Conservation (phyloP, 192 early-diverging fungal genomes). For the Kickxella alabastrina region DNA sequence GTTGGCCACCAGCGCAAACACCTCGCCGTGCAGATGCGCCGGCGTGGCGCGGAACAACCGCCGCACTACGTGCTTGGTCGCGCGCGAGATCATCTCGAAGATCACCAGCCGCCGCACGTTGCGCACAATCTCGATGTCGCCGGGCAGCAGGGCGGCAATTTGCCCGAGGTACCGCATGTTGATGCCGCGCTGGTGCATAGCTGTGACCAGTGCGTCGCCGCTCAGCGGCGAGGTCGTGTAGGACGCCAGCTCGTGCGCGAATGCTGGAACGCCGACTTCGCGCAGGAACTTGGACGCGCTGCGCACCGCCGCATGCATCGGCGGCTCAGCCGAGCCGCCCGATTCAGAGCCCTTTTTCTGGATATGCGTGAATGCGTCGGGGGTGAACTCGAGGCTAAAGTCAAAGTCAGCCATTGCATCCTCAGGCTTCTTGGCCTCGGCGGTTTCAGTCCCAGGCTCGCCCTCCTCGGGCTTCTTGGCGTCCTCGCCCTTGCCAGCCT, state of each 20-base stretch:
- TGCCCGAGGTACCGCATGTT: conserved; percentile 95
- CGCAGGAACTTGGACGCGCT: conserved; percentile 74
- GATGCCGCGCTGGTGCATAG: conserved; percentile 91
- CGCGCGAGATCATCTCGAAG: conserved; percentile 87
- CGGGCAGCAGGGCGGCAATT: conserved; percentile 62
- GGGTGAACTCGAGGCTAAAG: conserved; percentile 55
- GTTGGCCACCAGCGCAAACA: conserved; percentile 79
- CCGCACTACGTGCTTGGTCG: conserved; percentile 80
- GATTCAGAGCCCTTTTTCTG: conserved; percentile 31
- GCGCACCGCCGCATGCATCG: conserved; percentile 65
- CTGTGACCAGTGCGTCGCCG: conserved; percentile 67
- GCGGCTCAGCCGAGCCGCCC: conserved; percentile 16
- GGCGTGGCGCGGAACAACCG: conserved; percentile 57
- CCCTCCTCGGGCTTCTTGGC: conserved; percentile 1
- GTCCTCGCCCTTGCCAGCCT: conserved; percentile 9
- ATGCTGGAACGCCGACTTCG: conserved; percentile 59
- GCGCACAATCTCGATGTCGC: conserved; percentile 9
- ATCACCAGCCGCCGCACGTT: conserved; percentile 60
- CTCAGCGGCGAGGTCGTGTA: conserved; percentile 72
- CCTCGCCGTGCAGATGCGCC: conserved; percentile 56
- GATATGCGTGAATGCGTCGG: conserved; percentile 58
- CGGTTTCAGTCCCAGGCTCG: conserved; percentile 10
- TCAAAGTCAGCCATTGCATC: conserved; percentile 44
- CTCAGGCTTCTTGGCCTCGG: conserved; percentile 3
- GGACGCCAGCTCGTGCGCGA: conserved; percentile 59